These are phyloP conservation scores for Termitomyces sp. DNA, from an alignment of 768 basidiomycete genomes.

Conservation along the genomic window DNA sequence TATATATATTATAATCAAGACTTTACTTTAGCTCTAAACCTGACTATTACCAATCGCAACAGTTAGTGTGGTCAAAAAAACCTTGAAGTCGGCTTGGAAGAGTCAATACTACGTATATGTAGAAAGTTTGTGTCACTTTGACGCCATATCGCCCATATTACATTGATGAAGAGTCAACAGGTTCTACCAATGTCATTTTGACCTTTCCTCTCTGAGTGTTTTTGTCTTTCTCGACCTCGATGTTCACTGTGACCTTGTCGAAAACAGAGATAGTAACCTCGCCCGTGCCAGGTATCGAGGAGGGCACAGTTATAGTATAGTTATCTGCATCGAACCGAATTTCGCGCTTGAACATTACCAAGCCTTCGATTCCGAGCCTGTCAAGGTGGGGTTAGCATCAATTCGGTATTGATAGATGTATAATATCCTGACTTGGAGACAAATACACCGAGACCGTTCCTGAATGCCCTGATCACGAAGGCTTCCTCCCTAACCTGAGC, in stretches of 20 bases:
- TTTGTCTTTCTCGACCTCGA: conserved; percentile 91
- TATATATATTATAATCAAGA: no score
- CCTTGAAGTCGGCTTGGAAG: no score
- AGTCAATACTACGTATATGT: no score
- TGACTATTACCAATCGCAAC: no score
- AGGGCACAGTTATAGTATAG: conserved; percentile 74
- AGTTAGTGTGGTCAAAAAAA: no score
- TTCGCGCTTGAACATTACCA: conserved; percentile 90
- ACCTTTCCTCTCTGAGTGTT: conserved; percentile 90
- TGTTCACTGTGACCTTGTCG: conserved; percentile 87
- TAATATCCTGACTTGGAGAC: conserved; percentile 70
- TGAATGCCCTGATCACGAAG: conserved; percentile 89
- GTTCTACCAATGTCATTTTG: conserved; percentile 71
- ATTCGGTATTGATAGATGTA: neutral
- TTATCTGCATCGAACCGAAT: conserved; percentile 88
- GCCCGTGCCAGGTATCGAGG: conserved; percentile 16
- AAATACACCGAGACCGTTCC: conserved; percentile 95
- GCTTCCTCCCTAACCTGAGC: conserved; percentile 68
- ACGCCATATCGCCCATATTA: conserved; percentile 14
- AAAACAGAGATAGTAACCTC: conserved; percentile 78
- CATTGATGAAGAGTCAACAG: conserved; percentile 48
- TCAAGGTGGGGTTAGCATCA: neutral
- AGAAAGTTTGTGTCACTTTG: neutral
- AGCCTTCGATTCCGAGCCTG: conserved; percentile 90
- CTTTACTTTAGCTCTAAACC: no score